A percentile compares a stretch with the other conserved stretches of the same genome.
Conservation (phyloP, 1,284 basidiomycete genomes). For the Ceratobasidium sp. region DNA sequence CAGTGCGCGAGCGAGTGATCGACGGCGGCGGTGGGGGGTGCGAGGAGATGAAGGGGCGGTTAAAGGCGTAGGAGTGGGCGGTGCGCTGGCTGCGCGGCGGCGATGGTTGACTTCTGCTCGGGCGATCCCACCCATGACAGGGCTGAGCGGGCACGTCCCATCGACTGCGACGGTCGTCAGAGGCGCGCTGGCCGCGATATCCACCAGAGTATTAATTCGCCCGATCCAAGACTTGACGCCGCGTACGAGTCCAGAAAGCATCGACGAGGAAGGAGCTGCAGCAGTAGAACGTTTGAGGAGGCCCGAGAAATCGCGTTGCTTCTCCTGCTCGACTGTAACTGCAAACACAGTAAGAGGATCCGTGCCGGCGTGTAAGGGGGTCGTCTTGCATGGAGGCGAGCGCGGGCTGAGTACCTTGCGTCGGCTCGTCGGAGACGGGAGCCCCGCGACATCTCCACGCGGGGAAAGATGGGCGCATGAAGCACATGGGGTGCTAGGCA, state of each 20-base stretch:
- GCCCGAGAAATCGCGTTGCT: constrained; percentile 29
- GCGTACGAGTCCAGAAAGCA: constrained; percentile 7
- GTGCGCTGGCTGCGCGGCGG: constrained; percentile 15
- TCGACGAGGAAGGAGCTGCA: not conserved
- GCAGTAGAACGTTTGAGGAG: constrained; percentile 8
- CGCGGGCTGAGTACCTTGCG: constrained; percentile 15
- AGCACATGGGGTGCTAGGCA: constrained; percentile 31
- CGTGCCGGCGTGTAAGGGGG: constrained; percentile 2
- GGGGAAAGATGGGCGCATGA: constrained; percentile 28
- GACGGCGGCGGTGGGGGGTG: constrained; percentile 4
- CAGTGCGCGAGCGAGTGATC: constrained; percentile 1
- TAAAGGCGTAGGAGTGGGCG: not conserved
- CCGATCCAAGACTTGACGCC: constrained; percentile 20
- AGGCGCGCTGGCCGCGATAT: constrained; percentile 14
- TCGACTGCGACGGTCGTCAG: constrained; percentile 14
- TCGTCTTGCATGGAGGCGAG: constrained; percentile 33
- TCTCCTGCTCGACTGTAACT: constrained; percentile 16
- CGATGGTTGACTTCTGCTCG: not conserved
- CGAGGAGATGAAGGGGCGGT: not conserved
- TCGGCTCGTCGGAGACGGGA: not conserved
- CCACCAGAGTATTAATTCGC: constrained; percentile 22
- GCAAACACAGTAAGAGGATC: constrained; percentile 31
- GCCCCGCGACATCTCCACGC: constrained; percentile 18
- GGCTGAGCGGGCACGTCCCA: constrained; percentile 24
- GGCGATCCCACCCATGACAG: constrained; percentile 21